Base-by-base conservation (phyloP, 2,329 filamentous ascomycete species). In the Blastomyces emzantsi region DNA sequence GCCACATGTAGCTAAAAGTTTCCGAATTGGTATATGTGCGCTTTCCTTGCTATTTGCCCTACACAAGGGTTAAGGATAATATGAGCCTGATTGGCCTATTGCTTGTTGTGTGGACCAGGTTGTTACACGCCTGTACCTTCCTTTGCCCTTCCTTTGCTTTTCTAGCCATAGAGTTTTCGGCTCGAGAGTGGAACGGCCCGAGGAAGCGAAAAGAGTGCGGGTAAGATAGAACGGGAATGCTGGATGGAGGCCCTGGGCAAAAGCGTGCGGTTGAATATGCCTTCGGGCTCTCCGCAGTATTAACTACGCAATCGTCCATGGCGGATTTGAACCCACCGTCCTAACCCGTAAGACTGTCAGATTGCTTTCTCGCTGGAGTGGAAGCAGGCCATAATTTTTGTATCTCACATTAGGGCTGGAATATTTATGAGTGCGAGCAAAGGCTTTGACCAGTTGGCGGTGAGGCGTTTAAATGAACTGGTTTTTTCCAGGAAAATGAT, bases 11-110 rank as follows among this genome's bases (percentile, higher is more conserved):
- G 9, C 33, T 33, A 59, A 59, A 47, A 47, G 33, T 47, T 60
- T 60, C 57, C 57, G 41, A 60, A 49, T 49, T 49, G 25, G 41
- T 60, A 45, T 47, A 33, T 49, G 41, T 60, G 57, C 57, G 41
- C 28, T 43, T 49, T 33, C 25, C 25, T 49, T 43, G 39, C 22
- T 22, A 41, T 57, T 57, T 36, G 55, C 43, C 30, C 19, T 33
- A 43, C 57, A 17, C 57, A 60, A n/a, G 28, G 28, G 43, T 28
- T n/a, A n/a, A 9, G n/a, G 22, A 49, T 33, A 33, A 28, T n/a
- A 33, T 28, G 28, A 22, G 25, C 25, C 57, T 49, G 57, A 60
- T 60, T 60, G 57, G 57, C 41, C 17, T n/a, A 43, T 22, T 49
- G 57, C 57, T 28, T 28, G 56, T 39, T 19, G 9, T 59, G 39